phyloP scores from a whole-genome alignment of 108 stramenopile genomes.

The Nitzschia palea region DNA sequence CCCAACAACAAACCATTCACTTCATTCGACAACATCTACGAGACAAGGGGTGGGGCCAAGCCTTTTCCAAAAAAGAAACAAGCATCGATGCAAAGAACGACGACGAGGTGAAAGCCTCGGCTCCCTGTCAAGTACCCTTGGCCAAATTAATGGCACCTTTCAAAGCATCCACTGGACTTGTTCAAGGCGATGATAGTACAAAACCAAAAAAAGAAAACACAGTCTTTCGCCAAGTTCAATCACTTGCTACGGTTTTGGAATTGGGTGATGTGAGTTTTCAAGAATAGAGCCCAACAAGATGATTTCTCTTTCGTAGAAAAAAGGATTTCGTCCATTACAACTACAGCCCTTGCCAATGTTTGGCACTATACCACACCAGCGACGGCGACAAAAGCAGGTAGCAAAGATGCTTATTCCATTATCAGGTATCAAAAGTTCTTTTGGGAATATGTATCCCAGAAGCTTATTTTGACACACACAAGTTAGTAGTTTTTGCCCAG shows the following conservation, averaged over 20 bases:
- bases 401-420: no score
- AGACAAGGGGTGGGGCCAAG: background rate
- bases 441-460: no score
- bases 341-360: no score
- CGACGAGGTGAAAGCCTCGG: background rate
- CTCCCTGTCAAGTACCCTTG: slow-evolving; percentile 1
- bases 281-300: no score
- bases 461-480: no score
- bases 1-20: slow-evolving; percentile 2
- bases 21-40: background rate
- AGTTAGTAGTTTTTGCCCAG: no score
- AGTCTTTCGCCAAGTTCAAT: slow-evolving; percentile 4
- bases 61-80: background rate
- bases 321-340: no score
- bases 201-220: background rate
- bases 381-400: no score
- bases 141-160: slow-evolving; percentile 31
- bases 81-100: slow-evolving; percentile 9
- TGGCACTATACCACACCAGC: no score
- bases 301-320: no score
- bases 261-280: slow-evolving; percentile 35
- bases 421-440: no score
- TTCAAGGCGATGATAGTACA: background rate
- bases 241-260: slow-evolving; percentile 31
- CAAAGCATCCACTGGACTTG: slow-evolving; percentile 11